A percentile compares a stretch with the other conserved stretches of the same genome.
Evolutionary conservation across 2,329 filamentous ascomycete species (phyloP).

Genomic region (Plectosphaerella cucumerina): DNA sequence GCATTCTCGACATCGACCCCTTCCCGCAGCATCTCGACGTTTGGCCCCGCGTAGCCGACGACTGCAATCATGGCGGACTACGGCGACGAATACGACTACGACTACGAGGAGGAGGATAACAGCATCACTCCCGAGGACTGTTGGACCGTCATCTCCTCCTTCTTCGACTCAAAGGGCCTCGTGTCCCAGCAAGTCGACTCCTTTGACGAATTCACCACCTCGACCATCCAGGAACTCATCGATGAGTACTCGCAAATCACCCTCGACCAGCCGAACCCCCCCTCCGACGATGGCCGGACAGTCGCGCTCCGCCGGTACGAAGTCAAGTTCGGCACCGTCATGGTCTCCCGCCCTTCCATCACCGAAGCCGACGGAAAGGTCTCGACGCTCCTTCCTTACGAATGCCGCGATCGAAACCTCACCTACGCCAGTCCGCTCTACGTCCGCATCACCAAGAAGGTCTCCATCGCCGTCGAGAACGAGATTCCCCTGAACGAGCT

Average conservation of each 20-base stretch:
- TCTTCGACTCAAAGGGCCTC: conserved; percentile 93
- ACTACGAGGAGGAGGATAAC: conserved; percentile 63
- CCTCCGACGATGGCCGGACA: conserved; percentile 68
- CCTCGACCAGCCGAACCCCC: conserved; percentile 88
- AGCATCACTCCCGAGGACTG: conserved; percentile 94
- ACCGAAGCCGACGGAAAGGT: conserved; percentile 91
- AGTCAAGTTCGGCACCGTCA: conserved; percentile 87
- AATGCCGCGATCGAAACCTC: conserved; percentile 90
- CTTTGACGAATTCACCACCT: conserved; percentile 93
- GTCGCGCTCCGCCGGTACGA: conserved; percentile 89
- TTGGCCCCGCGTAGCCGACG: background rate
- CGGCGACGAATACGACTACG: conserved; percentile 59
- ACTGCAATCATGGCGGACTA: conserved; percentile 47
- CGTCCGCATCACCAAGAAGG: conserved; percentile 80
- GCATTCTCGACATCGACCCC: background rate
- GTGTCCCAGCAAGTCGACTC: conserved; percentile 98
- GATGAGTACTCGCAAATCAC: conserved; percentile 87
- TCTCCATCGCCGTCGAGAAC: conserved; percentile 77
- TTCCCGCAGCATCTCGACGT: background rate
- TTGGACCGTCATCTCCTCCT: conserved; percentile 95
- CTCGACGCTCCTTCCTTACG: conserved; percentile 82
- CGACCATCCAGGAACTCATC: conserved; percentile 91
- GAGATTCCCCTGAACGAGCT: conserved; percentile 63
- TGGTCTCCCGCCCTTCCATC: conserved; percentile 84
- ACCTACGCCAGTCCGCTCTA: conserved; percentile 94